Conservation (phyloP, 768 basidiomycete species). For the Tricholomella constricta region DNA sequence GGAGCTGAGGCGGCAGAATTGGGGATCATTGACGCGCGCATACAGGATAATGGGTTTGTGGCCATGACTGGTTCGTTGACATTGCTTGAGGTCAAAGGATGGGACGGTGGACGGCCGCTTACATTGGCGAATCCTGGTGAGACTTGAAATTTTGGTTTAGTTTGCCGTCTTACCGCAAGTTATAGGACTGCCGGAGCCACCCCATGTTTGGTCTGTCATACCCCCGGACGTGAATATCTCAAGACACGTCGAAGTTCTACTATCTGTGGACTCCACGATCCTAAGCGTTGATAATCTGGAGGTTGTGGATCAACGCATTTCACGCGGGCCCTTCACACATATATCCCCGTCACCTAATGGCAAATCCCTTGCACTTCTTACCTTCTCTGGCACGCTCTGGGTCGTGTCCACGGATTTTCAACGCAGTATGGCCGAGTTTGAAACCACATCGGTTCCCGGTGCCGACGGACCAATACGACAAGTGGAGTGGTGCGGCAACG, state of each 20-base stretch:
- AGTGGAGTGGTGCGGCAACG: constrained; percentile 96
- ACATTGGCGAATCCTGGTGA: constrained; percentile 74
- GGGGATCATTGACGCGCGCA: constrained; percentile 82
- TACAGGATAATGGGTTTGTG: constrained; percentile 86
- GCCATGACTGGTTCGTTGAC: constrained; percentile 76
- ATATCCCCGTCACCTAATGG: constrained; percentile 93
- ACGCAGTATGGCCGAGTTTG: constrained; percentile 84
- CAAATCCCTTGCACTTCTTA: constrained; percentile 85
- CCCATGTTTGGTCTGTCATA: constrained; percentile 84
- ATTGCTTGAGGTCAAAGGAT: constrained; percentile 85
- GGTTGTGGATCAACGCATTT: constrained; percentile 82
- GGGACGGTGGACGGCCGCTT: constrained; percentile 78
- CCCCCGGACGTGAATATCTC: constrained; percentile 89
- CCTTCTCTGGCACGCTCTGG: constrained; percentile 73
- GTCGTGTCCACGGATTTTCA: constrained; percentile 96
- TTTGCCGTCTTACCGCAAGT: constrained; percentile 2
- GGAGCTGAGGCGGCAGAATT: constrained; percentile 80
- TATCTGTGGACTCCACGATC: constrained; percentile 81
- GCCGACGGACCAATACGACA: constrained; percentile 63
- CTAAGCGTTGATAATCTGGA: constrained; percentile 89
- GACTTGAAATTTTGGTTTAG: constrained; percentile 21
- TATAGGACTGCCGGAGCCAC: constrained; percentile 74
- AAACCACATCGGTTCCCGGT: constrained; percentile 57
- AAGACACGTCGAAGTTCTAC: constrained; percentile 85
- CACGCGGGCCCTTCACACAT: constrained; percentile 86